Evolutionary conservation across 257 asterid genomes (phyloP).

Genomic region (Solanum chmielewskii): DNA sequence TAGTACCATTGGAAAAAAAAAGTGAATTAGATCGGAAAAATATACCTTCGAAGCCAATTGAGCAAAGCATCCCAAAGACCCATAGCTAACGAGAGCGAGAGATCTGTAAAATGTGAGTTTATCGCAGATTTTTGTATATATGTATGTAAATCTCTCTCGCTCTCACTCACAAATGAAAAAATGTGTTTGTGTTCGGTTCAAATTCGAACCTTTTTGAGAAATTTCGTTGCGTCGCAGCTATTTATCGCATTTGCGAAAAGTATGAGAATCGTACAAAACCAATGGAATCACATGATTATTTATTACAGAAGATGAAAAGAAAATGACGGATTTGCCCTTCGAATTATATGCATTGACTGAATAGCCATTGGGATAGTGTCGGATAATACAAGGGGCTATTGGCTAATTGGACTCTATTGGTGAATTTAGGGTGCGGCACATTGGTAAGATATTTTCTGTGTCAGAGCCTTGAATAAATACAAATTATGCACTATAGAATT

Average conservation of each 20-base stretch:
- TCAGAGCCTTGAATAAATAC: no score
- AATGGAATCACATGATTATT: not conserved
- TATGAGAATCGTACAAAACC: not conserved
- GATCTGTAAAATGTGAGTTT: constrained; percentile 1
- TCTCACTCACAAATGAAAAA: not conserved
- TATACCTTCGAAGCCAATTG: constrained; percentile 93
- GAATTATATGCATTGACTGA: not conserved
- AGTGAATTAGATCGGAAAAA: not conserved
- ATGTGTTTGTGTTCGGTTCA: not conserved
- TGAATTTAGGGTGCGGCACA: not conserved
- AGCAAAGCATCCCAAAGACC: constrained; percentile 97
- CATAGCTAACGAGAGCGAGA: constrained; percentile 27
- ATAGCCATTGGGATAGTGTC: not conserved
- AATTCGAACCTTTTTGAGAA: not conserved
- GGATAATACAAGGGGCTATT: not conserved
- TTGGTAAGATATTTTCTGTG: not conserved
- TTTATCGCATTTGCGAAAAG: not conserved
- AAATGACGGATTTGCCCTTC: not conserved
- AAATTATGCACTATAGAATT: rapidly evolving
- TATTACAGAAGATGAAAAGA: not conserved
- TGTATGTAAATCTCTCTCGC: not conserved
- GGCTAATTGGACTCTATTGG: not conserved
- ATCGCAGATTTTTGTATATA: not conserved
- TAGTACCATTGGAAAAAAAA: not conserved
- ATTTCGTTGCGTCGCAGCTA: not conserved